phyloP scores from a whole-genome alignment of 177 flowering plant species.

The Vitis hybrid region DNA sequence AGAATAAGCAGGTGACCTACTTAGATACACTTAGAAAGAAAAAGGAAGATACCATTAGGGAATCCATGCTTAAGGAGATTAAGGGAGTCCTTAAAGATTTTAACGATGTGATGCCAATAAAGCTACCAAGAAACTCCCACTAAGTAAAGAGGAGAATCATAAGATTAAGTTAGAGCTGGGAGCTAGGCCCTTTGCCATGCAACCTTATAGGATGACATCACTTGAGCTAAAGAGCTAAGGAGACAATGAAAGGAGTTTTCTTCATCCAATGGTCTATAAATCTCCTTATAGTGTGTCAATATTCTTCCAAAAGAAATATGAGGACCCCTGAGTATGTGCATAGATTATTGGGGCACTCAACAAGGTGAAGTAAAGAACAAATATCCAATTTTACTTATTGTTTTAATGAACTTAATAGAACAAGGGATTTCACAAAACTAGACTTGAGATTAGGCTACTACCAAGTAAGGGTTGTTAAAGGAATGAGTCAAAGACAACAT shows the following conservation, averaged over 20 bases:
- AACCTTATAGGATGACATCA: too few species aligned
- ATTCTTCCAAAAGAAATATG: slow-evolving; percentile 5
- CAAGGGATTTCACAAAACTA: slow-evolving; percentile 2
- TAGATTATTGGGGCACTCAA: not conserved
- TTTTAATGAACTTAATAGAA: not conserved
- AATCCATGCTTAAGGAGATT: too few species aligned
- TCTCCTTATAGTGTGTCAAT: not conserved
- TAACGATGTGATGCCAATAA: too few species aligned
- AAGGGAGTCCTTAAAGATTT: too few species aligned
- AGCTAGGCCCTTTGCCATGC: too few species aligned
- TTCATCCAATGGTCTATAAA: not conserved
- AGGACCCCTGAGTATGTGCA: not conserved
- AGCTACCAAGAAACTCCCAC: too few species aligned
- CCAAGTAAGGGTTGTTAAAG: not conserved
- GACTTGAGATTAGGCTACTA: slow-evolving; percentile 1
- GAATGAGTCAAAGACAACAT: not conserved
- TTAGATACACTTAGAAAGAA: too few species aligned
- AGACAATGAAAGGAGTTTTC: slow-evolving; percentile 3
- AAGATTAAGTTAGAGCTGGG: too few species aligned
- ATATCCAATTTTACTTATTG: slow-evolving; percentile 1
- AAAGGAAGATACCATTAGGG: too few species aligned
- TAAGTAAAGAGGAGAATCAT: too few species aligned
- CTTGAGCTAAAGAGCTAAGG: not conserved
- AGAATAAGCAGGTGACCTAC: too few species aligned
- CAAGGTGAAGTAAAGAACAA: slow-evolving; percentile 5